Evolutionary conservation across 768 basidiomycete genomes (phyloP).

Genomic region (Suillus alpinus): DNA sequence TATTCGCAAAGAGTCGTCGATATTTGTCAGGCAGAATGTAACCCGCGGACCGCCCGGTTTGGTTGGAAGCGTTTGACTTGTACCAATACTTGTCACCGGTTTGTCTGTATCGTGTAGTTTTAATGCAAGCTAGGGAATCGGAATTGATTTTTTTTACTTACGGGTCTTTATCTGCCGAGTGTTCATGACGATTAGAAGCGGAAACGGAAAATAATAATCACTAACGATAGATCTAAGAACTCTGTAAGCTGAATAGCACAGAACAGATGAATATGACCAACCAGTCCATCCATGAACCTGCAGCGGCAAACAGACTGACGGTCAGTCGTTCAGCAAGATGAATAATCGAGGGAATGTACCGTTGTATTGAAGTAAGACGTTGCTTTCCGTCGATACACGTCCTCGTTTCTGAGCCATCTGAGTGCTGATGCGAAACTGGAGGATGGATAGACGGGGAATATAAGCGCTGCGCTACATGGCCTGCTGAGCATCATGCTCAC

Average conservation of each 20-base stretch:
- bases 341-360: slow-evolving; percentile 38
- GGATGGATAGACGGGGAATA: slow-evolving; percentile 2
- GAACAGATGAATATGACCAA: slow-evolving; percentile 33
- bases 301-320: not conserved
- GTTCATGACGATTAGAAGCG: not conserved
- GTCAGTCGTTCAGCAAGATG: not conserved
- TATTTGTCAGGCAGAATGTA: slow-evolving; percentile 53
- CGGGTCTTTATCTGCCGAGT: slow-evolving; percentile 41
- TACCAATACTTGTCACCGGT: slow-evolving; percentile 51
- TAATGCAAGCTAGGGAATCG: not conserved
- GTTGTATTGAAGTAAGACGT: slow-evolving; percentile 68
- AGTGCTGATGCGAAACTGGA: slow-evolving; percentile 46
- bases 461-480: not conserved
- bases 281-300: slow-evolving; percentile 70
- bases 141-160: slow-evolving; percentile 26
- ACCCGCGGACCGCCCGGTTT: slow-evolving; percentile 17
- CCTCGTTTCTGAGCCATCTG: slow-evolving; percentile 64
- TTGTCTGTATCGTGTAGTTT: slow-evolving; percentile 9
- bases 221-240: slow-evolving; percentile 55
- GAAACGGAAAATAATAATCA: not conserved
- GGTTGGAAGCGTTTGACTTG: slow-evolving; percentile 24
- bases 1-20: slow-evolving; percentile 60
- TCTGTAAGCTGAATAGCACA: not conserved
- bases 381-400: slow-evolving; percentile 84
- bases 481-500: slow-evolving; percentile 30